These are phyloP conservation scores for Chlorella sp. DNA, from an alignment of 139 green algal genomes.

Conservation along the genomic window DNA sequence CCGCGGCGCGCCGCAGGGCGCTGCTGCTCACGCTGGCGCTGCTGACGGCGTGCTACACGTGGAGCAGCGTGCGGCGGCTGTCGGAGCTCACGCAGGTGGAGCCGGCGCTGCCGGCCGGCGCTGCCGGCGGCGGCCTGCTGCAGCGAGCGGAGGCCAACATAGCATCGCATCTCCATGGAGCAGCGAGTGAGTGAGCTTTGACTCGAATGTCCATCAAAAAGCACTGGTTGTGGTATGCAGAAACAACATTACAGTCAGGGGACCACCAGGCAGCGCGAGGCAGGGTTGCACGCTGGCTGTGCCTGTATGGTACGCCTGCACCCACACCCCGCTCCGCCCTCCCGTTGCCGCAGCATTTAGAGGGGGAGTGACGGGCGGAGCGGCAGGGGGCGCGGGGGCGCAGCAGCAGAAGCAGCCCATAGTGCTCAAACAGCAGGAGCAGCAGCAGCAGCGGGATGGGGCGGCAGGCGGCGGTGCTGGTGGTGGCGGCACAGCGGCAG, in stretches of 20 bases:
- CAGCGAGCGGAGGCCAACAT: conserved; percentile 28
- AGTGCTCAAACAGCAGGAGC: neutral
- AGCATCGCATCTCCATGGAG: conserved; percentile 9
- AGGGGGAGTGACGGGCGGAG: neutral
- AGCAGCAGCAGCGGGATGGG: neutral
- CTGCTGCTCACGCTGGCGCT: conserved; percentile 8
- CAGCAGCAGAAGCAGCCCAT: conserved; percentile 24
- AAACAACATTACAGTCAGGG: too few species aligned
- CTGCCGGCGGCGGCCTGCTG: neutral
- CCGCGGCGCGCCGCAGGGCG: neutral
- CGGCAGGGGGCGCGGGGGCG: neutral
- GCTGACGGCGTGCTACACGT: neutral
- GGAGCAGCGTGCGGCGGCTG: neutral
- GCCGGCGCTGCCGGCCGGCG: neutral
- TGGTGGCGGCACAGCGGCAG: neutral
- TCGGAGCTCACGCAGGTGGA: conserved; percentile 7
- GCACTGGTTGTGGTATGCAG: neutral
- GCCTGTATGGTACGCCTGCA: neutral
- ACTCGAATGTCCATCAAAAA: neutral
- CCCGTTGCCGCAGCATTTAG: conserved; percentile 1
- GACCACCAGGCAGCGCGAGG: too few species aligned
- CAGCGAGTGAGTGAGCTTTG: too few species aligned
- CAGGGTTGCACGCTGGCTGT: too few species aligned
- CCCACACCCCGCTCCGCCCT: neutral
- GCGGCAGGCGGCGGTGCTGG: neutral